These are phyloP conservation scores for Tetrapisispora nanseiensis DNA, from an alignment of 805 yeast genomes.

Conservation along the genomic window DNA sequence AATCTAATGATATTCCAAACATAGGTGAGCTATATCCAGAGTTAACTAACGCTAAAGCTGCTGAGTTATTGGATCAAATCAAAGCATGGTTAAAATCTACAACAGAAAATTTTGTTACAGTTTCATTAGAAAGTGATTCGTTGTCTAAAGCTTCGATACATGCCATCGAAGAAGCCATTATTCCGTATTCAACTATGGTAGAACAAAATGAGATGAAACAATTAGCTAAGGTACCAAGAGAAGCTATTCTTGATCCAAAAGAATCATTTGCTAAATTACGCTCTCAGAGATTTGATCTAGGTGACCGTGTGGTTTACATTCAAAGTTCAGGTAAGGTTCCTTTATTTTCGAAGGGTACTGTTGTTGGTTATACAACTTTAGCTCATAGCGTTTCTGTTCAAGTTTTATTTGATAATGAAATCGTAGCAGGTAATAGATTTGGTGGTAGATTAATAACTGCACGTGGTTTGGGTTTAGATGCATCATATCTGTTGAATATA, in stretches of 20 bases:
- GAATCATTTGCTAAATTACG: constrained; percentile 62
- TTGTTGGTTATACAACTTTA: constrained; percentile 61
- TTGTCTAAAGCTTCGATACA: constrained; percentile 55
- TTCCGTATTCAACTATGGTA: constrained; percentile 36
- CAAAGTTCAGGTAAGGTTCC: constrained; percentile 87
- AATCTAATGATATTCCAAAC: constrained; percentile 20
- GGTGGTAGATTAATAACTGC: constrained; percentile 67
- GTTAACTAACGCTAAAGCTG: constrained; percentile 23
- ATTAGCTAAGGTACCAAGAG: constrained; percentile 73
- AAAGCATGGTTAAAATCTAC: constrained; percentile 38
- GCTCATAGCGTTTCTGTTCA: constrained; percentile 50
- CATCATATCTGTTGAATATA: constrained; percentile 71
- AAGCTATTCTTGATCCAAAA: constrained; percentile 69
- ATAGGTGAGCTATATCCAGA: constrained; percentile 30
- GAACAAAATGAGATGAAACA: constrained; percentile 43
- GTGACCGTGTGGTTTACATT: constrained; percentile 83
- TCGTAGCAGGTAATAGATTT: constrained; percentile 73
- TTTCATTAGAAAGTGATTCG: constrained; percentile 69
- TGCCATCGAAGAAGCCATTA: constrained; percentile 55
- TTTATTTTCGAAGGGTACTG: constrained; percentile 79
- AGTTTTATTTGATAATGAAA: constrained; percentile 73
- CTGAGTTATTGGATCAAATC: constrained; percentile 24
- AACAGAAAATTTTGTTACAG: constrained; percentile 48
- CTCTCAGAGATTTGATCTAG: constrained; percentile 68
- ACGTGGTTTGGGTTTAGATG: constrained; percentile 78